These are phyloP conservation scores for Poronia punctata DNA, from an alignment of 495 filamentous ascomycete genomes.

Conservation along the genomic window DNA sequence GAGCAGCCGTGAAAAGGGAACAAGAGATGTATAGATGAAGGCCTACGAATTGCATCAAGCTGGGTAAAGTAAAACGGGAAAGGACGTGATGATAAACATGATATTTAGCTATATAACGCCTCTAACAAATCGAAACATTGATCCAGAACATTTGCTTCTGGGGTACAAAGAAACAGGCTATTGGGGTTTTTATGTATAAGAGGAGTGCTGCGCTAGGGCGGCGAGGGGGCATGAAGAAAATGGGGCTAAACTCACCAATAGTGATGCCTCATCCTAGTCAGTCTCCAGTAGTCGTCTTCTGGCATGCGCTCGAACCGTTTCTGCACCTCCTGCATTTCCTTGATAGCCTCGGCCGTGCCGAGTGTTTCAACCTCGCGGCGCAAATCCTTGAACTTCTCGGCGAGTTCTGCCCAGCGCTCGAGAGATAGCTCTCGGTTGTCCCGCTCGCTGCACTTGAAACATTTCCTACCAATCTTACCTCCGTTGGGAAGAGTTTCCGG, in stretches of 20 bases:
- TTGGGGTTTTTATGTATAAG: no score
- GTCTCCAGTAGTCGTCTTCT: neutral
- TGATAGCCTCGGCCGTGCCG: neutral
- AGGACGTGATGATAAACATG: no score
- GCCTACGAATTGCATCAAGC: no score
- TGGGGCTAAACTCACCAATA: constrained; percentile 5
- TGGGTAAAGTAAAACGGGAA: no score
- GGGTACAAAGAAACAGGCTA: no score
- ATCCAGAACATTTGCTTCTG: no score
- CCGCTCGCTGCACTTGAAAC: constrained; percentile 1
- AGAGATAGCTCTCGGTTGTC: neutral
- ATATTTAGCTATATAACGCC: no score
- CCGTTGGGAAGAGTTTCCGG: constrained; percentile 11
- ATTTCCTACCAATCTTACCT: constrained; percentile 6
- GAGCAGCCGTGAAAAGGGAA: neutral
- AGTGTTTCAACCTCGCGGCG: neutral
- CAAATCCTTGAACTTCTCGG: neutral
- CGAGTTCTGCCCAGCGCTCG: neutral
- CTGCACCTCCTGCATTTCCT: neutral
- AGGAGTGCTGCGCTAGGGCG: no score
- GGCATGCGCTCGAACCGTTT: constrained; percentile 5
- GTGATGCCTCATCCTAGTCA: neutral
- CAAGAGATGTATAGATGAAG: no score
- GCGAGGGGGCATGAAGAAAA: no score
- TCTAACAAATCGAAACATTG: no score